Evolutionary conservation across 805 yeast species (phyloP), one percentile per base, ranked within the genome.

Genomic region (Metschnikowia chrysomelidarum): DNA sequence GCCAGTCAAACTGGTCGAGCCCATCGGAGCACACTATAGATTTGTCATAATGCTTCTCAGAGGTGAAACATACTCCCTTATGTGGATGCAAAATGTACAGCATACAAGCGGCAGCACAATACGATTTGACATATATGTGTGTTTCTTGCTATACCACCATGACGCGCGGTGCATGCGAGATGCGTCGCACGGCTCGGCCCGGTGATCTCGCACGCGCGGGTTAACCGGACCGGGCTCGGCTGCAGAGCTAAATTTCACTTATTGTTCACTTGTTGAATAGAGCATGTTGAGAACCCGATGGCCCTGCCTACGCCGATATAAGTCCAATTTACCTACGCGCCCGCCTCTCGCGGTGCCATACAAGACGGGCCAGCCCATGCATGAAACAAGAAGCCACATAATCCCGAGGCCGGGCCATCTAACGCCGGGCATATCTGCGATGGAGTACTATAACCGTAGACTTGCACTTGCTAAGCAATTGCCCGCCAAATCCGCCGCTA

Each of bases 371-470:
- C 98, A 91, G 61, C 93, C 98, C 0, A 64, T 87, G 10, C 76
- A 73, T 51, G 96, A 87, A 51, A 89, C 95, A 0, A 68, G 96
- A 38, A 94, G 95, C 0, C 73, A 67, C 38, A 79, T 80, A 45
- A 56, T 85, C 34, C 67, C 94, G 3, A 70, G 67, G 23, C 69
- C 80, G 0, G 97, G 97, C 5, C 83, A 86, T 47, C 53, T 93
- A 18, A 89, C 98, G 0, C 89, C 94, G 0, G 95, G 96, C 0
- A 88, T 93, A 21, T 64, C 86, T 2, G 88, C 96, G 0, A 34
- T 74, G 34, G 98, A 93, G 57, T 93, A 88, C 55, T 85, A 72
- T 48, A 67, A 76, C 30, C 73, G 98, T 47, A 67, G 98, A 36
- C 49, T 71, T 5, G 57, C 61, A n/a, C 60, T 93, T 2, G 74